Evolutionary conservation across 78 protist species (phyloP), one percentile per base, ranked within the genome.

Genomic region (Speleostelium caveatum): DNA sequence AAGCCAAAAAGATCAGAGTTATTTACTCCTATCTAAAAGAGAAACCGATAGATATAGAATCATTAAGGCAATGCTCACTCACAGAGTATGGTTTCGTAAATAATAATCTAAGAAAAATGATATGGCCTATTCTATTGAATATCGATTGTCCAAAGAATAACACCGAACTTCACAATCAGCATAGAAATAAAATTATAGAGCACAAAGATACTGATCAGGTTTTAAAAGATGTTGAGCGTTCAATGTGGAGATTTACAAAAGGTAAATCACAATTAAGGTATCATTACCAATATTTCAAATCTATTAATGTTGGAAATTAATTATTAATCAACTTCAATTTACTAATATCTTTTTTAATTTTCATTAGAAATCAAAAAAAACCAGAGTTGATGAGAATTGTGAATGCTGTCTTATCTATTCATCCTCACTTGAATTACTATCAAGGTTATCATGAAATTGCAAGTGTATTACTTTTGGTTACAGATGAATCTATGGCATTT

Each of bases 401-500:
- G 16, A 88, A 88, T 51, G 62, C 78, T 19, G 41, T 88, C 4
- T 56, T 88, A 39, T 53, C 85, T 45, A 22, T 49, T 30, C 86
- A 88, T 53, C 69, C 75, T 53, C 56, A 74, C 22, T 42, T 88
- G 36, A 49, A 73, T 28, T 88, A 88, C 38, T 88, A 71, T 51
- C 94, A 88, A 38, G 94, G 94, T 16, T 88, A 88, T 75, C 94
- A 88, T 62, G 94, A 88, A 22, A 73, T 88, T 28, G 86, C 77
- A 28, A 71, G 86, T 39, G 78, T 88, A 21, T 67, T 88, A 60
- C n/a, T 88, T 17, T 35, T 88, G 60, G 59, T 88, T 6, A 67
- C 94, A 5, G 69, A 78, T 71, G 94, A 88, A 39, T 19, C 59
- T 42, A 35, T 75, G 8, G 77, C 94, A 38, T 88, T 71, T 67